Conservation (phyloP, 148 eudicot genomes). For the Cornus florida region DNA sequence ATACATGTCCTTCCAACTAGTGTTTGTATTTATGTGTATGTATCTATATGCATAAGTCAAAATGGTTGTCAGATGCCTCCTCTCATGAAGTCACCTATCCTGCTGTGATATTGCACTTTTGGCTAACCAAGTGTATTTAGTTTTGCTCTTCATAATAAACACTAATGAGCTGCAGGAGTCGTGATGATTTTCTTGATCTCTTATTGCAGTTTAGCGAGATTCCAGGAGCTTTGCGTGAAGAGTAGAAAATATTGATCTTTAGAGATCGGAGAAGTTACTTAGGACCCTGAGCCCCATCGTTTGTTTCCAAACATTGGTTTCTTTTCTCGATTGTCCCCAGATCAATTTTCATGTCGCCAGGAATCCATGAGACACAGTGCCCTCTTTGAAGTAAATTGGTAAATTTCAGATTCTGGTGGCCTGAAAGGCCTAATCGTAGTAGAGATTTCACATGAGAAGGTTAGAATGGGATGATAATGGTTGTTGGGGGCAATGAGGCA, state of each 20-base stretch:
- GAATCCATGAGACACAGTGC: constrained; percentile 7
- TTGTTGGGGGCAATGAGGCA: not conserved
- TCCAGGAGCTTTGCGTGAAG: constrained; percentile 60
- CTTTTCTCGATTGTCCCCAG: not conserved
- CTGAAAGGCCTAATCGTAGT: not conserved
- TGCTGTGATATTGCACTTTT: not conserved
- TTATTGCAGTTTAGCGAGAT: constrained; percentile 65
- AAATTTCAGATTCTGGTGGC: not conserved
- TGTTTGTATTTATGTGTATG: not conserved
- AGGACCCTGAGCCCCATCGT: not conserved
- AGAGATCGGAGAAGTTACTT: constrained; percentile 5
- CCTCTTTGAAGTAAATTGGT: not conserved
- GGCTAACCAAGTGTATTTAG: not conserved
- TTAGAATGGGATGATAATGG: not conserved
- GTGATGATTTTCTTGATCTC: not conserved
- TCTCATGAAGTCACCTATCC: not conserved
- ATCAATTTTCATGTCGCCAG: not conserved
- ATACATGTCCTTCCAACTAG: not conserved
- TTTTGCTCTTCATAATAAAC: not conserved
- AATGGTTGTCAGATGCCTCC: not conserved
- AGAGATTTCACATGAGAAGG: not conserved
- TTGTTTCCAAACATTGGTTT: not conserved
- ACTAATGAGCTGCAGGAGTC: not conserved
- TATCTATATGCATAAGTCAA: not conserved
- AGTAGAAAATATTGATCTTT: constrained; percentile 6